Evolutionary conservation across 805 yeast species (phyloP), one percentile per base, ranked within the genome.

Genomic region (Candida nanaspora): DNA sequence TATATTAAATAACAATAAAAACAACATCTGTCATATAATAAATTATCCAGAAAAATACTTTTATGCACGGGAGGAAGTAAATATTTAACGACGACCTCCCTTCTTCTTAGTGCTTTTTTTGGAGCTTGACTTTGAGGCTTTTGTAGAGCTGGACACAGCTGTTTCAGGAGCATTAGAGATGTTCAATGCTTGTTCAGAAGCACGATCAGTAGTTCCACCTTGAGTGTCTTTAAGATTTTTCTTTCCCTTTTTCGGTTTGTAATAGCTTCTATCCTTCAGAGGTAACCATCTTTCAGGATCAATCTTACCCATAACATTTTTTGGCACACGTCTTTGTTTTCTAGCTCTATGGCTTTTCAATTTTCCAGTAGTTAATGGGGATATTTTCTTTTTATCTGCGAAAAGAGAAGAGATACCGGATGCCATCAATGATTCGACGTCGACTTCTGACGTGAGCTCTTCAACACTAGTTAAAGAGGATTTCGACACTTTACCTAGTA

Each of bases 241-340:
- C 57, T 77, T 82, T 48, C 80, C 76, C 66, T 78, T 80, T 56
- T 85, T 82, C 13, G 94, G 86, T 60, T 78, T 86, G 65, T 83
- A 88, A 51, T 80, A 77, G 6, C 88, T 74, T 59, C 98, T 77
- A 56, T 89, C 94, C 56, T 80, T 83, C 71, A 84, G 52, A 19
- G 96, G 95, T 38, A 91, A 61, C 98, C 98, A 89, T 64, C 97
- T 81, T 61, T 89, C 97, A 15, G 76, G 73, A 50, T 82, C 83
- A 3, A 75, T 66, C 42, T 51, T 52, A 34, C 41, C 46, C 13
- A 39, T 44, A 14, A 45, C 29, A 29, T 49, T 51, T 41, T 52
- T 59, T 33, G 55, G 57, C 14, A 52, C 44, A 46, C 49, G 58
- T 38, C 52, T 57, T 23, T 49, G 56, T 20, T 54, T 47, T 49